phyloP scores from a whole-genome alignment of 2,329 filamentous ascomycete genomes.

The Hymenoscyphus salicellus region DNA sequence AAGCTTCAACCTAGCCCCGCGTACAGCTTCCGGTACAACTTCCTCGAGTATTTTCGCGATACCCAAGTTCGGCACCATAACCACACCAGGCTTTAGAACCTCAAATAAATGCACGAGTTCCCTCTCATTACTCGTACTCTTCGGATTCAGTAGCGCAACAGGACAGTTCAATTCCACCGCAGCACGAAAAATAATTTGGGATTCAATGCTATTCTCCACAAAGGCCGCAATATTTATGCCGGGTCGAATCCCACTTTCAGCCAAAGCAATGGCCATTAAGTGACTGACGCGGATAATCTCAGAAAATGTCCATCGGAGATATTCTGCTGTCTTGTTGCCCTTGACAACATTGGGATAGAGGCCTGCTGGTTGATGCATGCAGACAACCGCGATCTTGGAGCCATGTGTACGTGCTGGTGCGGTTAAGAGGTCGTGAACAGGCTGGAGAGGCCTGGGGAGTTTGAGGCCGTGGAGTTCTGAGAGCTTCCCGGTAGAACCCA shows the following conservation, averaged over 20 bases:
- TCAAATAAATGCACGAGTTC: conserved; percentile 16
- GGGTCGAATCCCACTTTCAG: conserved; percentile 8
- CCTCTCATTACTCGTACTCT: conserved; percentile 3
- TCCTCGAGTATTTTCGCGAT: not conserved
- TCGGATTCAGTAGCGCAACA: conserved; percentile 15
- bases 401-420: not conserved
- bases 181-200: conserved; percentile 10
- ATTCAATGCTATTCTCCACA: conserved; percentile 14
- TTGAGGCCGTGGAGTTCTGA: not conserved
- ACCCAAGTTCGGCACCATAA: conserved; percentile 10
- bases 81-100: conserved; percentile 13
- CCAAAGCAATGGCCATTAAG: conserved; percentile 9
- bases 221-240: conserved; percentile 7
- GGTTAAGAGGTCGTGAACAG: conserved; percentile 5
- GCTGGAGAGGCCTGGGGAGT: not conserved
- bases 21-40: not conserved
- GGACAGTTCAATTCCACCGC: conserved; percentile 15
- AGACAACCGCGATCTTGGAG: conserved; percentile 7
- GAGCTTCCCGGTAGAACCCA: not conserved
- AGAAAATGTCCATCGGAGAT: conserved; percentile 15
- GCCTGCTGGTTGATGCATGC: conserved; percentile 16
- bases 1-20: not conserved
- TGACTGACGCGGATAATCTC: conserved; percentile 10
- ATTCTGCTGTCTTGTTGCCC: conserved; percentile 1
- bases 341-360: conserved; percentile 10